Base-by-base conservation (phyloP, 805 yeast genomes). In the Grigorovia transvaalensis region DNA sequence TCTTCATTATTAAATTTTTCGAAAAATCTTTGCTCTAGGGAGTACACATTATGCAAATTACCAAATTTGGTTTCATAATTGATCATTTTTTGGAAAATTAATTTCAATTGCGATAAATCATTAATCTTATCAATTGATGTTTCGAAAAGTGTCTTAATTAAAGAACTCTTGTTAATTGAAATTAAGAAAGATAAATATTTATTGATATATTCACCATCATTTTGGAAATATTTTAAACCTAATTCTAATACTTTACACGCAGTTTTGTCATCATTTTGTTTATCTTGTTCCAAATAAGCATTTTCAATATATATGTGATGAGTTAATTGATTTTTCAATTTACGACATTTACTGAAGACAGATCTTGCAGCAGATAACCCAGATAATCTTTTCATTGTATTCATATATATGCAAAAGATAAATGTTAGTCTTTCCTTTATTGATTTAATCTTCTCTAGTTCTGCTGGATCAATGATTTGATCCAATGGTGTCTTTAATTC, bases 131-230 rank as follows among this genome's bases (percentile, higher is more conserved):
- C 79, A 9, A 85, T 73, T 0, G 89, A 81, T 3, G 85, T 76
- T 66, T 93, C 98, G 64, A 91, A 84, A 41, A 88, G 74, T 9
- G 88, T 86, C 58, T 91, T 83, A 17, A 89, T 85, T 60, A 85
- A 76, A 4, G 80, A 75, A 69, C 81, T 90, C 59, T 83, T 85
- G 62, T 84, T 84, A 29, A 78, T 73, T 54, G 76, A 70, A 19
- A 88, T 76, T 56, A 93, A 71, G 61, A 85, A 90, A 54, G 83
- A 78, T 58, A 91, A 71, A 65, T 91, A 91, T 48, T 78, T 77
- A 54, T 75, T 72, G 38, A 88, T 74, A 62, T 82, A 90, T 23
- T 74, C 78, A 5, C 84, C 84, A 55, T 81, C 77, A 13, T 74
- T 67, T 41, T 69, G 70, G 48, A 74, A 69, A 46, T 70, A 62